Conservation (phyloP, 805 yeast species). For the Metschnikowia bowlesiae region DNA sequence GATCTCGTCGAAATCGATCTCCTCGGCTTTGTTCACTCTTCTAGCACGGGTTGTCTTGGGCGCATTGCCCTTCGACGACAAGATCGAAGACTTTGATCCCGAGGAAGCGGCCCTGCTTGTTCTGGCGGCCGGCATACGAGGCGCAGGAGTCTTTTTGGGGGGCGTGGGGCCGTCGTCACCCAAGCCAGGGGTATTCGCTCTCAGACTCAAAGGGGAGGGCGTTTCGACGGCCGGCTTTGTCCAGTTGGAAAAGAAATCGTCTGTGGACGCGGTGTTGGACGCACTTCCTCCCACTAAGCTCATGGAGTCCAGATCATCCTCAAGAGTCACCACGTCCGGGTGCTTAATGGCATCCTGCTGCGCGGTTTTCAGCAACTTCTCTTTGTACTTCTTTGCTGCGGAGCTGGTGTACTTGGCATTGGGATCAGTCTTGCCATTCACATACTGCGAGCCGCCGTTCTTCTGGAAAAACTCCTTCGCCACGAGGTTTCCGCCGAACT, state of each 20-base stretch:
- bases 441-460: slow-evolving; percentile 76
- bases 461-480: slow-evolving; percentile 80
- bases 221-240: slow-evolving; percentile 66
- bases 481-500: slow-evolving; percentile 86
- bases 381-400: slow-evolving; percentile 76
- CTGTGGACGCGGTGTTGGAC: slow-evolving; percentile 46
- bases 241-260: slow-evolving; percentile 91
- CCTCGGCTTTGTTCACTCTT: slow-evolving; percentile 44
- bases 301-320: slow-evolving; percentile 72
- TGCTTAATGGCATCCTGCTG: slow-evolving; percentile 59
- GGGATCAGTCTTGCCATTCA: slow-evolving; percentile 55
- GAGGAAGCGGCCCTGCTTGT: slow-evolving; percentile 25
- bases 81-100: slow-evolving; percentile 28
- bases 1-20: slow-evolving; percentile 54
- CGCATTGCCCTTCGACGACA: slow-evolving; percentile 49
- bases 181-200: slow-evolving; percentile 41
- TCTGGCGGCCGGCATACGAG: slow-evolving; percentile 26
- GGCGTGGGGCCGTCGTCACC: slow-evolving; percentile 27
- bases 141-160: slow-evolving; percentile 11
- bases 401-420: slow-evolving; percentile 74
- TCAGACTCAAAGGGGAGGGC: slow-evolving; percentile 47
- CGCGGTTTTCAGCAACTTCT: slow-evolving; percentile 68
- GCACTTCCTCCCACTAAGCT: slow-evolving; percentile 29
- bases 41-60: slow-evolving; percentile 56
- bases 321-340: slow-evolving; percentile 75